Conservation (phyloP, 345 rosid genomes). For the Salix dunnii region DNA sequence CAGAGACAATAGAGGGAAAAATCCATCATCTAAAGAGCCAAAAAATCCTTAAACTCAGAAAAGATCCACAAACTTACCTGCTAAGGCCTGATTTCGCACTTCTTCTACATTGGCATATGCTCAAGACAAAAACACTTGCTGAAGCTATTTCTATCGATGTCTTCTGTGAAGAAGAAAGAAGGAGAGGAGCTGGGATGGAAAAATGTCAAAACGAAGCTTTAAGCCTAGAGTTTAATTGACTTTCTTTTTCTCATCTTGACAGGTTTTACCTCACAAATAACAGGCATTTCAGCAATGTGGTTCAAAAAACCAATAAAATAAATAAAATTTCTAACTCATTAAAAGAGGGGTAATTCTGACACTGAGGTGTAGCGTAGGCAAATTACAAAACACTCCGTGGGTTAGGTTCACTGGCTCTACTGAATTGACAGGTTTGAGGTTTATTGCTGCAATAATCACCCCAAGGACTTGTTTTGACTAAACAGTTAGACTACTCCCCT, state of each 20-base stretch:
- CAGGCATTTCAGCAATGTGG: background rate
- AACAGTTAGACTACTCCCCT: slow-evolving; percentile 3
- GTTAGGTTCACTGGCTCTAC: slow-evolving; percentile 2
- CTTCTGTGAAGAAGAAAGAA: slow-evolving; percentile 2
- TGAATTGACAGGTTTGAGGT: background rate
- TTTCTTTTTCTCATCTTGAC: background rate
- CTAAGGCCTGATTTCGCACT: slow-evolving; percentile 24
- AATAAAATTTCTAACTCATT: slow-evolving; percentile 7
- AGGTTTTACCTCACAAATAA: background rate
- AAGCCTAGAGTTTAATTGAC: slow-evolving; percentile 1
- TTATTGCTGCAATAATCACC: background rate
- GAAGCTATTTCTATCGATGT: background rate
- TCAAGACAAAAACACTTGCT: slow-evolving; percentile 9
- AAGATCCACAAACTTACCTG: slow-evolving; percentile 29
- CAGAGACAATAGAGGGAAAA: background rate
- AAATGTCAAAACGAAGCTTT: slow-evolving; percentile 6
- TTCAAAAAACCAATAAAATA: background rate
- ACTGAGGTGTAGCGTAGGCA: background rate
- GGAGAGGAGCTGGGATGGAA: background rate
- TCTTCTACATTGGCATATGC: slow-evolving; percentile 28
- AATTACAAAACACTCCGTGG: slow-evolving; percentile 19
- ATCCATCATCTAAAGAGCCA: background rate
- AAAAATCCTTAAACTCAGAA: slow-evolving; percentile 3
- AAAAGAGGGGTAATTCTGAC: slow-evolving; percentile 17
- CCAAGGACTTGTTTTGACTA: slow-evolving; percentile 19